Conservation (phyloP, 208 protist genomes). For the Crithidia expoeki region DNA sequence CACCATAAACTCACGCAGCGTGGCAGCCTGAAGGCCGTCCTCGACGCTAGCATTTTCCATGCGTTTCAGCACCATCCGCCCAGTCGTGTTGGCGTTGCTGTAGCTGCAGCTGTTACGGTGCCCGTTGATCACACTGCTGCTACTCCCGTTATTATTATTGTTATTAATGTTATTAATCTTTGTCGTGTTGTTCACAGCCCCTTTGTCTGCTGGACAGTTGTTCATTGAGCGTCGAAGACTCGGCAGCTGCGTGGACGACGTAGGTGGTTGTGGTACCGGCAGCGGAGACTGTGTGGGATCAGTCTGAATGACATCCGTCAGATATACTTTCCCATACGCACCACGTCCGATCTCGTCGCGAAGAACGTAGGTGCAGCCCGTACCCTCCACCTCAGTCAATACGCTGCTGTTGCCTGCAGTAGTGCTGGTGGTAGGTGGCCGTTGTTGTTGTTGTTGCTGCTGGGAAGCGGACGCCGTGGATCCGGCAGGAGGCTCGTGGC, state of each 20-base stretch:
- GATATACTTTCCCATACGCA: constrained; percentile 97
- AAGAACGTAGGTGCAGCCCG: constrained; percentile 58
- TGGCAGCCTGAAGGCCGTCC: constrained; percentile 86
- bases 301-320: constrained; percentile 46
- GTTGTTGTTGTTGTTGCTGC: not conserved
- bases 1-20: constrained; percentile 89
- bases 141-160: constrained; percentile 9
- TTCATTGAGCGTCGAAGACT: not conserved
- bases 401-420: constrained; percentile 5
- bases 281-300: constrained; percentile 8
- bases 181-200: not conserved
- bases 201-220: not conserved
- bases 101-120: constrained; percentile 48
- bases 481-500: not conserved
- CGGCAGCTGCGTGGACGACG: constrained; percentile 7
- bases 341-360: constrained; percentile 95
- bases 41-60: constrained; percentile 72
- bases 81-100: constrained; percentile 22
- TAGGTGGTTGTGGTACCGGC: not conserved
- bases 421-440: not conserved
- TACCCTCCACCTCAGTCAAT: constrained; percentile 15
- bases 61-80: constrained; percentile 80
- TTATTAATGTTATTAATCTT: not conserved
- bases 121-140: constrained; percentile 5
- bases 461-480: not conserved